Evolutionary conservation across 352 stramenopile genomes (phyloP).

Genomic region (Halophytophthora polymorphica): DNA sequence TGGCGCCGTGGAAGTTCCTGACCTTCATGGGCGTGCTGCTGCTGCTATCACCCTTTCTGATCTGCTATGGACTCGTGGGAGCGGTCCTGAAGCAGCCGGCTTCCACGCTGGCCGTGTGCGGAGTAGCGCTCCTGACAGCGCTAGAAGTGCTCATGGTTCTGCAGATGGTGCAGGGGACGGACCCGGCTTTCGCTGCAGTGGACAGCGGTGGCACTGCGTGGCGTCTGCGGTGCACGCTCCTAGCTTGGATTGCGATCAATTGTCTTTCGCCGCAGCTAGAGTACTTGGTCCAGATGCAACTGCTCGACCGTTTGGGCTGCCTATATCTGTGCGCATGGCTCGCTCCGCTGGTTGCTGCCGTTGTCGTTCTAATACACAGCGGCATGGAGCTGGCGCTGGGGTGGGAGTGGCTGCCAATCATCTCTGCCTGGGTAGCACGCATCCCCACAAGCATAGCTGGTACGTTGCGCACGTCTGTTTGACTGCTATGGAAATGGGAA

Average conservation of each 20-base stretch:
- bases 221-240: slow-evolving; percentile 7
- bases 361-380: no score
- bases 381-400: no score
- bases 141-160: slow-evolving; percentile 15
- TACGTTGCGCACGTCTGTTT: no score
- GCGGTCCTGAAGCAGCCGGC: slow-evolving; percentile 34
- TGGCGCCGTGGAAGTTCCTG: slow-evolving; percentile 21
- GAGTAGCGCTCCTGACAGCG: slow-evolving; percentile 20
- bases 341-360: no score
- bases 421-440: no score
- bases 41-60: slow-evolving; percentile 39
- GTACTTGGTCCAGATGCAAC: no score
- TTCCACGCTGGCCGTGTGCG: slow-evolving; percentile 13
- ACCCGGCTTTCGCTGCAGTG: background rate
- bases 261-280: background rate
- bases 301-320: no score
- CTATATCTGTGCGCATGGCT: no score
- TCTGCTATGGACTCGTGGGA: slow-evolving; percentile 41
- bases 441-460: no score
- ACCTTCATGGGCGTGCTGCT: slow-evolving; percentile 22
- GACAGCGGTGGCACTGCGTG: background rate
- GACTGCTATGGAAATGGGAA: no score
- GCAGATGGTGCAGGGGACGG: slow-evolving; percentile 20
- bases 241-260: slow-evolving; percentile 16
- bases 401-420: no score